A percentile compares a stretch with the other conserved stretches of the same genome.
Evolutionary conservation across 2,329 filamentous ascomycete genomes (phyloP).

Genomic region (Shiraia sp.): DNA sequence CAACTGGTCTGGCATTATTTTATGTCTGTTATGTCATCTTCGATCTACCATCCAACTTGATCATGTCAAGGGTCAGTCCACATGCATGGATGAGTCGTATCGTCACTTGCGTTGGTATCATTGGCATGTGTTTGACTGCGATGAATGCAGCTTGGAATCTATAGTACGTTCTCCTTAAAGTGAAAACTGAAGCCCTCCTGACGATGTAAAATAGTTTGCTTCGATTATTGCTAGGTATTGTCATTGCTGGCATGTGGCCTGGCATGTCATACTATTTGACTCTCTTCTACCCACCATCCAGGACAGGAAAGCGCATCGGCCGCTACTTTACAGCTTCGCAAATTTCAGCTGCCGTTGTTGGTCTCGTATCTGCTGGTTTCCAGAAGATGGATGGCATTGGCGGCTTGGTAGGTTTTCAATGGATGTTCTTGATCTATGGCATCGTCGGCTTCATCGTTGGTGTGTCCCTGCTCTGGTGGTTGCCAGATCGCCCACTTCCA

Average conservation of each 20-base stretch:
- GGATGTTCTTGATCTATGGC: conserved; percentile 92
- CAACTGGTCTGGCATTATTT: conserved; percentile 82
- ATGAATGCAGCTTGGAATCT: conserved; percentile 83
- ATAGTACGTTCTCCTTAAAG: conserved; percentile 61
- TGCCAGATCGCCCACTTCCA: conserved; percentile 78
- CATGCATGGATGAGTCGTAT: conserved; percentile 92
- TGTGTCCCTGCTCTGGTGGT: conserved; percentile 80
- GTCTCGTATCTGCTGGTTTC: conserved; percentile 86
- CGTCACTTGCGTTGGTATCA: conserved; percentile 82
- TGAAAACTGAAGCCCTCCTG: not conserved
- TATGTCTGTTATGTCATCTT: conserved; percentile 92
- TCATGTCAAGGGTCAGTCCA: conserved; percentile 84
- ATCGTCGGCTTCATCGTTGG: conserved; percentile 74
- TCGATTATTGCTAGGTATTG: conserved; percentile 80
- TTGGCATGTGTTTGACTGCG: conserved; percentile 81
- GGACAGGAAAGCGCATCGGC: conserved; percentile 85
- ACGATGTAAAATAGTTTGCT: conserved; percentile 58
- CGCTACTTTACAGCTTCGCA: conserved; percentile 89
- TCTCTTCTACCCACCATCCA: conserved; percentile 85
- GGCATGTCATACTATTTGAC: conserved; percentile 94
- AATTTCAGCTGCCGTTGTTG: conserved; percentile 85
- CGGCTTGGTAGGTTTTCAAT: conserved; percentile 80
- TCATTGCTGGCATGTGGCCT: conserved; percentile 93
- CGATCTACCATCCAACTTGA: conserved; percentile 82
- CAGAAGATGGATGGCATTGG: conserved; percentile 83